Evolutionary conservation across 768 basidiomycete genomes (phyloP).

Genomic region (Cystofilobasidium bisporidii): DNA sequence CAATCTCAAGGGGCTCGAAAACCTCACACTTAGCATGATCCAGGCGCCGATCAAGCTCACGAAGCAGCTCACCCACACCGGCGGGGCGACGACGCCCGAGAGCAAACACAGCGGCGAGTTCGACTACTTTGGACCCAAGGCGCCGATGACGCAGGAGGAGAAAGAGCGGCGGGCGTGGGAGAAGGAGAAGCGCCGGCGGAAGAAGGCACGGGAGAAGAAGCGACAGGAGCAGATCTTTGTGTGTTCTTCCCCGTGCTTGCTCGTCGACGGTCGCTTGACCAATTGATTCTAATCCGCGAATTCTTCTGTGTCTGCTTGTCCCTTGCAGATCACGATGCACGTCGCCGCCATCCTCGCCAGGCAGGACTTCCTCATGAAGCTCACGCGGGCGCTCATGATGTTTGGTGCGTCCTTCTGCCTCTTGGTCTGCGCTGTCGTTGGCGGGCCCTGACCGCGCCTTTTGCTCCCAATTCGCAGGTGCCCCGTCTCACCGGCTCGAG

Average conservation of each 20-base stretch:
- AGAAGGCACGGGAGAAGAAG: conserved; percentile 46
- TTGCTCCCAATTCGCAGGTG: conserved; percentile 41
- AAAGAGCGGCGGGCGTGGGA: conserved; percentile 44
- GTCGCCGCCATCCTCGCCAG: conserved; percentile 70
- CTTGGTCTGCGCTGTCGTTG: too few relatives aligned
- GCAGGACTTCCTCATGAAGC: conserved; percentile 74
- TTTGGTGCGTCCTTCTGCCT: conserved; percentile 26
- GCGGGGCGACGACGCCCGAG: conserved; percentile 32
- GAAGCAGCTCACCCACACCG: background rate
- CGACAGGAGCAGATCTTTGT: conserved; percentile 71
- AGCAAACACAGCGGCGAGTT: conserved; percentile 32
- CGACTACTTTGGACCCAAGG: conserved; percentile 36
- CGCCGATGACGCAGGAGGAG: conserved; percentile 40
- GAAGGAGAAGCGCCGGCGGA: conserved; percentile 38
- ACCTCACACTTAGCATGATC: conserved; percentile 21
- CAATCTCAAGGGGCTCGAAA: conserved; percentile 21
- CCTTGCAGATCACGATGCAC: conserved; percentile 61
- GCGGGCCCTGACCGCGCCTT: background rate
- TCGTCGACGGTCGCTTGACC: too few relatives aligned
- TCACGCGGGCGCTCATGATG: conserved; percentile 79
- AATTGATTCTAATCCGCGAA: background rate
- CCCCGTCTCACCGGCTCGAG: conserved; percentile 87
- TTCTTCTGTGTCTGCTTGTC: conserved; percentile 11
- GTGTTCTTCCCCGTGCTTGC: conserved; percentile 38
- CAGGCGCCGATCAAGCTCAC: conserved; percentile 23